A percentile compares a stretch with the other conserved stretches of the same genome.
phyloP scores from a whole-genome alignment of 176 grass and related monocot genomes.

The Rhynchospora tenuis region DNA sequence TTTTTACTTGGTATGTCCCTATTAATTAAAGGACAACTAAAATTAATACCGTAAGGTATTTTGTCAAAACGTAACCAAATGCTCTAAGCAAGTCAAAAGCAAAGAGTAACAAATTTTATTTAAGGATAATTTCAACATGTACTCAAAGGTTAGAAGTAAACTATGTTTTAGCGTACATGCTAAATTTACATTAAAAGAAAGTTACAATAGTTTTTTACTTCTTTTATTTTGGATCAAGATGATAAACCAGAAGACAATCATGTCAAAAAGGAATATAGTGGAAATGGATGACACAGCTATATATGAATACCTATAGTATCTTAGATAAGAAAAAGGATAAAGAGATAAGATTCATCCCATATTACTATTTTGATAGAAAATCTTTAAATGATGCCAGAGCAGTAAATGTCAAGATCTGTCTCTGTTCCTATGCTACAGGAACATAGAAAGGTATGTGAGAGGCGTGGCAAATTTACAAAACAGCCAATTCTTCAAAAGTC shows the following conservation, averaged over 20 bases:
- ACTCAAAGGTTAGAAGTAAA: too few relatives aligned
- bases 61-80: neutral
- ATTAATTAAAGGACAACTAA: neutral
- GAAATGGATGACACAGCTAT: neutral
- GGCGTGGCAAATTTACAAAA: neutral
- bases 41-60: neutral
- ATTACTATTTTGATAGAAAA: neutral
- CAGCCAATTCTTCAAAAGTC: neutral
- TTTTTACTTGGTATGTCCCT: neutral
- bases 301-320: neutral
- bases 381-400: conserved; percentile 1
- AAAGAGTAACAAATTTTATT: neutral
- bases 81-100: neutral
- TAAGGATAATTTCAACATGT: neutral
- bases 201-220: too few relatives aligned
- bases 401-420: neutral
- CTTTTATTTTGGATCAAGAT: too few relatives aligned
- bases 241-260: too few relatives aligned
- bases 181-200: too few relatives aligned
- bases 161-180: too few relatives aligned
- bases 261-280: neutral
- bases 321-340: conserved; percentile 13
- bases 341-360: conserved; percentile 7
- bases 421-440: conserved; percentile 1
- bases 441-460: neutral